Base-by-base conservation (phyloP, 2,329 filamentous ascomycete genomes). In the Diplocarpon rosae region DNA sequence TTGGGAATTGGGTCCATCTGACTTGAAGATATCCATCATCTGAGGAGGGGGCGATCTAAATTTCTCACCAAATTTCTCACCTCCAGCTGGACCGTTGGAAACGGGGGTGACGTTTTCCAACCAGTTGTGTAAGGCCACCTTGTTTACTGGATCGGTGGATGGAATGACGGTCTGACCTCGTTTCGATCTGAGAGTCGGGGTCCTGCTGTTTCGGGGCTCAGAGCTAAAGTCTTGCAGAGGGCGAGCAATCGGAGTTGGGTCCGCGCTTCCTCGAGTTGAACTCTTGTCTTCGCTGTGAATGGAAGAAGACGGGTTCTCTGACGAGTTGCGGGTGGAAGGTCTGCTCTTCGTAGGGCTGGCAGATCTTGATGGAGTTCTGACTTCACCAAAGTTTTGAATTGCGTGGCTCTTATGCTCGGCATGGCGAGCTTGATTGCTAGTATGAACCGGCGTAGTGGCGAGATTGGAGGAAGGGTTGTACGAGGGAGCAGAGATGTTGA, bases 161-260 rank as follows among this genome's bases (percentile, higher is more conserved):
- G 43, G 29, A 13, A 43, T 14, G 16, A 56, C 46, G 2, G 48
- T 39, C 20, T 54, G 49, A 5, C 55, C 52, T 39, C 46, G 50
- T 27, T 47, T 43, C 28, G 52, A 52, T 38, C 53, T 52, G 33
- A 57, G 47, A 16, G 39, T 37, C 14, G 49, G 53, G 29, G 53
- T 55, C 12, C 39, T 30, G 8, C 34, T 36, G 12, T 46, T 35
- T n/a, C 47, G 51, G 28, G 44, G 37, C 42, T 53, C 48, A 27
- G 52, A 55, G 7, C 12, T 46, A 40, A 52, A 49, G 7, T 47
- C 43, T 9, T 44, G 39, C 6, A 37, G 40, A 2, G 42, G 36
- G 17, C 44, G 49, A 13, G 48, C 30, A 17, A 43, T 37, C 20
- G 53, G 53, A 30, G 49, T 52, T 15, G 53, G 45, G 34, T 31